Evolutionary conservation across 768 basidiomycete species (phyloP).

Genomic region (Clathrus columnatus): DNA sequence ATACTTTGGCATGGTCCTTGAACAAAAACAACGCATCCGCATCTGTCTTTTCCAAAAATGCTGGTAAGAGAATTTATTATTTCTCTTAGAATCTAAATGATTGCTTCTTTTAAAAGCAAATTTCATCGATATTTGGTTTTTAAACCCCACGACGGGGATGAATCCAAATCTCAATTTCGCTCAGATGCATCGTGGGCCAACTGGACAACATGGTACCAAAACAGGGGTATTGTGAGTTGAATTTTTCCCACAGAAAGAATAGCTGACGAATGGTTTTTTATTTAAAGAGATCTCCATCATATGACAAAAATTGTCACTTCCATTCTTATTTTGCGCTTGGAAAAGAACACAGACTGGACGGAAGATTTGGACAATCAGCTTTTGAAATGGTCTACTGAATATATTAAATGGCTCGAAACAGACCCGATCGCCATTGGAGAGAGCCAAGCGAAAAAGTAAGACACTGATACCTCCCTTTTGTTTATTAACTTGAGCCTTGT

Average conservation of each 20-base stretch:
- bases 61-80: conserved; percentile 29
- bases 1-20: conserved; percentile 36
- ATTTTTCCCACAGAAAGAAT: too few species aligned
- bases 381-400: conserved; percentile 34
- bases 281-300: conserved; percentile 46
- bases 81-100: background rate
- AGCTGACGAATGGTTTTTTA: too few species aligned
- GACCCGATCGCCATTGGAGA: conserved; percentile 35
- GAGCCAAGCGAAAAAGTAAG: conserved; percentile 41
- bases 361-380: conserved; percentile 39
- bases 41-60: conserved; percentile 36
- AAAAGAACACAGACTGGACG: conserved; percentile 45
- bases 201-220: conserved; percentile 36
- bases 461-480: background rate
- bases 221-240: conserved; percentile 35
- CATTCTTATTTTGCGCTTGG: conserved; percentile 34
- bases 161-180: conserved; percentile 48
- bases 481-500: background rate
- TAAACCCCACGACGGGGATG: conserved; percentile 35
- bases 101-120: background rate
- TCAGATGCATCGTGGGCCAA: conserved; percentile 40
- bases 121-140: conserved; percentile 39
- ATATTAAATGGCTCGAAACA: conserved; percentile 42
- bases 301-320: conserved; percentile 45
- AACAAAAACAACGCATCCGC: conserved; percentile 18